A percentile compares a stretch with the other conserved stretches of the same genome.
Conservation (phyloP, 805 yeast species). For the Candida ficus region DNA sequence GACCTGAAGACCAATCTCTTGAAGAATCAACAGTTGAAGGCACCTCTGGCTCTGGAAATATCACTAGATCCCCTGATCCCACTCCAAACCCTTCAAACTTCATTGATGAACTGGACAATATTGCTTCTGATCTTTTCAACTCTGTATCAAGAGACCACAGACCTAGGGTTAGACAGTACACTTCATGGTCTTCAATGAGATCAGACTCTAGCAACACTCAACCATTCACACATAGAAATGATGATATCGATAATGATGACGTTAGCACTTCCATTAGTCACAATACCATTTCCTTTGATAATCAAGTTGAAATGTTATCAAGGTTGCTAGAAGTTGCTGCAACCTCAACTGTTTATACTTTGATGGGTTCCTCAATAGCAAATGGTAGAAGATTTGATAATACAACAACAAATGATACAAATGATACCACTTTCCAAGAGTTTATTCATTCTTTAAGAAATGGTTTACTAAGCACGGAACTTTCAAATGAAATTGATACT, state of each 20-base stretch:
- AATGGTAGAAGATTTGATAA: slow-evolving; percentile 29
- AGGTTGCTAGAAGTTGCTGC: slow-evolving; percentile 41
- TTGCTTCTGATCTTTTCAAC: slow-evolving; percentile 17
- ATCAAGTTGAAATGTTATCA: slow-evolving; percentile 38
- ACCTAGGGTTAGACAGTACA: neutral
- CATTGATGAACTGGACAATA: slow-evolving; percentile 20
- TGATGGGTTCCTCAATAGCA: slow-evolving; percentile 28
- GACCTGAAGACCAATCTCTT: neutral
- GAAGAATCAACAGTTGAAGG: slow-evolving; percentile 1
- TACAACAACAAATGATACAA: slow-evolving; percentile 10
- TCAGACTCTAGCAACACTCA: neutral
- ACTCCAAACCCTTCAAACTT: slow-evolving; percentile 5
- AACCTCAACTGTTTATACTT: slow-evolving; percentile 36
- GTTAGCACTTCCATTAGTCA: neutral
- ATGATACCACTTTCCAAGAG: slow-evolving; percentile 38
- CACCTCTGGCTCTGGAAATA: slow-evolving; percentile 6
- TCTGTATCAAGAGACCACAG: slow-evolving; percentile 8
- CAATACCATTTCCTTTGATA: slow-evolving; percentile 13
- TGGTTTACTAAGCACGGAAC: slow-evolving; percentile 36
- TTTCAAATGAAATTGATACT: slow-evolving; percentile 23
- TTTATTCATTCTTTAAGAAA: slow-evolving; percentile 37
- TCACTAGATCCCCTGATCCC: neutral
- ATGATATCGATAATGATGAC: neutral
- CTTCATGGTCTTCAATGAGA: neutral
- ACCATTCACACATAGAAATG: too few relatives aligned